Evolutionary conservation across 2,329 filamentous ascomycete genomes (phyloP).

Genomic region (Bipolaris bicolor): DNA sequence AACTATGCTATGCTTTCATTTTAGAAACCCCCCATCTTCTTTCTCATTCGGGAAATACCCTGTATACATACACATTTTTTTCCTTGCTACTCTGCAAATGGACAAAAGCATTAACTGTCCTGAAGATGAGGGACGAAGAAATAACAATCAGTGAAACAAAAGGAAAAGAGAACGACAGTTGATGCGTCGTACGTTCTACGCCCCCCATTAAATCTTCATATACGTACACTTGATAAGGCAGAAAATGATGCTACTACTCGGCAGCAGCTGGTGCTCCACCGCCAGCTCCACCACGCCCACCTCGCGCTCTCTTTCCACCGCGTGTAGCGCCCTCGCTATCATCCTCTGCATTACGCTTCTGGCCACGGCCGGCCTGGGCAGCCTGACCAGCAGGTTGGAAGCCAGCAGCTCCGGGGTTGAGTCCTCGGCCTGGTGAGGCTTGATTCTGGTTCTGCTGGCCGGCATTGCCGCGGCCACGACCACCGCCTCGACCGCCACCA

Average conservation of each 20-base stretch:
- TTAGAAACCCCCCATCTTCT: too few species aligned
- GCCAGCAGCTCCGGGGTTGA: constrained; percentile 46
- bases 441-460: constrained; percentile 24
- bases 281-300: constrained; percentile 29
- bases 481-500: constrained; percentile 36
- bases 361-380: constrained; percentile 31
- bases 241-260: not conserved
- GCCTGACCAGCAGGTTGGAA: constrained; percentile 45
- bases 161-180: not conserved
- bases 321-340: constrained; percentile 36
- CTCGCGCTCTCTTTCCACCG: constrained; percentile 41
- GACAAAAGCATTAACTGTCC: too few species aligned
- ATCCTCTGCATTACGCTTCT: constrained; percentile 45
- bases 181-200: not conserved
- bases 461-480: constrained; percentile 25
- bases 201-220: not conserved
- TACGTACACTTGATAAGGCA: not conserved
- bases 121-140: too few species aligned
- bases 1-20: too few species aligned
- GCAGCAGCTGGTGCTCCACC: constrained; percentile 16
- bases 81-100: too few species aligned
- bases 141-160: too few species aligned
- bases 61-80: too few species aligned
- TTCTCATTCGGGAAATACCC: too few species aligned
- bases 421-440: constrained; percentile 25